Base-by-base conservation (phyloP, 768 basidiomycete species). In the Termitomyces sp. region DNA sequence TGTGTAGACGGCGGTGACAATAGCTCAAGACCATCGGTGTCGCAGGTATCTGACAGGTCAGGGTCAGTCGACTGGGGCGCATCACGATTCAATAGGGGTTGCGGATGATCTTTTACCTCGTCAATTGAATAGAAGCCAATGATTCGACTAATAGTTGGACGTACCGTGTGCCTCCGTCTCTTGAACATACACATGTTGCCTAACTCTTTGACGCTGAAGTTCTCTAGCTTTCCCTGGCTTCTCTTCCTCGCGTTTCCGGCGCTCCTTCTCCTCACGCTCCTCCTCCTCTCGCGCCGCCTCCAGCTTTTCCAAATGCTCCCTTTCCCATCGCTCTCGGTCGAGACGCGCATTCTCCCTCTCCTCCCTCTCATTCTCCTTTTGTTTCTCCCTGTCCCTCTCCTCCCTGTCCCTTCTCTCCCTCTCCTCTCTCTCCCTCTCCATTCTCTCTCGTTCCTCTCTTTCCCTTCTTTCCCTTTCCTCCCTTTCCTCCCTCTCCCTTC, bases 1-100 rank as follows among this genome's bases (percentile, higher is more conserved):
- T 65, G 67, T 30, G 36, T 52, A 39, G 59, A 60, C 30, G 64
- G 65, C 27, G 62, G 64, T 22, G 60, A 62, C 12, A 64, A 43
- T 43, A 59, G 46, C 27, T 70, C 67, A 20, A 57, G 56, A 52
- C 66, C 68, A 6, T 69, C 70, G 22, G 68, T 68, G 14, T 62
- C 59, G 14, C 54, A 50, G 32, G 44, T 37, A 26, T 62, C 57
- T 5, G 51, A 50, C 5, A 36, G 27, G 16, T 55, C 60, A 53
- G 56, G 22, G 5, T 51, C 43, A 34, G 30, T 49, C 33, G 55
- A 43, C 24, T 42, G 45, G 24, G 62, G 44, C 10, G 51, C 14
- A 39, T 42, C 40, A 5, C 30, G 48, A 24, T 52, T 36, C 37
- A 52, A 33, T 10, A 26, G 51, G n/a, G 39, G 13, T 20, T 54